Percentiles rank a stretch among this genome's conserved stretches.
Evolutionary conservation across 345 rosid genomes (phyloP).

Genomic region (Syzygium aromaticum): DNA sequence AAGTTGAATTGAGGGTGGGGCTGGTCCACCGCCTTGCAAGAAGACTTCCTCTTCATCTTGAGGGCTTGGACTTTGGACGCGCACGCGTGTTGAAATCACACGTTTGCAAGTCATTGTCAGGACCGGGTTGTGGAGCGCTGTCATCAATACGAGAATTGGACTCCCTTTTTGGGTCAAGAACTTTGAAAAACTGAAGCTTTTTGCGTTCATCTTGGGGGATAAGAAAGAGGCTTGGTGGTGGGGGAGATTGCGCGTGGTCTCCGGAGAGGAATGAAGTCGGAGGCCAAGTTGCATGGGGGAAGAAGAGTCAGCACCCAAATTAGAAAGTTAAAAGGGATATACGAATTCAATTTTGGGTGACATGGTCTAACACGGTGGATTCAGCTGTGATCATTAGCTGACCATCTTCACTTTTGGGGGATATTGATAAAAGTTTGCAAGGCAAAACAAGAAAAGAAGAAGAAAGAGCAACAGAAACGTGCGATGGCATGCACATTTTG

Average conservation of each 20-base stretch:
- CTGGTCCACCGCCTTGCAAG: not conserved
- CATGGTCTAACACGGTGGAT: not conserved
- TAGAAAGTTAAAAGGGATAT: not conserved
- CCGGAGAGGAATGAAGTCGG: not conserved
- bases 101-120: not conserved
- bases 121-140: not conserved
- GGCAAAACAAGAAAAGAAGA: not conserved
- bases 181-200: not conserved
- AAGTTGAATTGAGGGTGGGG: not conserved
- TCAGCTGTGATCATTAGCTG: not conserved
- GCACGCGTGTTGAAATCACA: not conserved
- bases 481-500: not conserved
- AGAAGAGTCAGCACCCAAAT: not conserved
- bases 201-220: not conserved
- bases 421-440: not conserved
- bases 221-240: not conserved
- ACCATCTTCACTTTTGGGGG: not conserved
- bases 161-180: not conserved
- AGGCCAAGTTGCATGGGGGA: not conserved
- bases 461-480: not conserved
- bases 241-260: not conserved
- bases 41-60: not conserved
- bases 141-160: not conserved
- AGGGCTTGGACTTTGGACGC: not conserved
- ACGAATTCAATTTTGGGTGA: not conserved